Base-by-base conservation (phyloP, 352 stramenopile genomes). In the Globisporangium nagaii region DNA sequence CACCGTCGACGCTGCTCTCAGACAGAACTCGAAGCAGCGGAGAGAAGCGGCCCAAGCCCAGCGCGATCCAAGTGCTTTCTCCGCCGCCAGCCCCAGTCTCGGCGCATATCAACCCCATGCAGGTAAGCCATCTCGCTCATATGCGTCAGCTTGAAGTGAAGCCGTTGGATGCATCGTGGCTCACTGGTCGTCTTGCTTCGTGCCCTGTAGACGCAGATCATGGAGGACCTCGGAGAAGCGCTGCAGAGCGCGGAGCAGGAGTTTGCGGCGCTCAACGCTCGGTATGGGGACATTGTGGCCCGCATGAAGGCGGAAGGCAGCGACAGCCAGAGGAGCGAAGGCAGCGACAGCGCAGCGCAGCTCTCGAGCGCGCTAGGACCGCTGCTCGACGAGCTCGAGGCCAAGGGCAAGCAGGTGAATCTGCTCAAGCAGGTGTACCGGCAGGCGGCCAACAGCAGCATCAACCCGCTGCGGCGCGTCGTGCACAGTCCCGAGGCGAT, bases 321-420 rank as follows among this genome's bases (percentile, higher is more conserved):
- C 49, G 36, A 49, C 60, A 11, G 47, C 35, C 15, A 15, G 15
- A 46, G 20, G 7, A 30, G 11, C 12, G 11, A 30, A 4, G 46
- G 22, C 32, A 49, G 46, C 17, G 30, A 37, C 27, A 47, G 30
- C 35, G 43, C 67, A 27, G 37, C 55, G 0, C 63, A 86, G n/a
- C 54, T 84, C 8, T 79, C 75, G 15, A 69, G 65, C 45, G 62
- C 58, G 13, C 58, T 90, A 4, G 66, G 65, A 2, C 56, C 70
- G 11, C 56, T 86, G 45, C 55, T 88, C 19, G 74, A 88, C 42
- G 76, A 86, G 43, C 56, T 88, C 12, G 75, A 86, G 56, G 62
- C 68, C 35, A 86, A 90, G 58, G 70, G 66, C n/a, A 82, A 80
- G 36, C 72, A 90, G 43, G 55, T 90, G 12, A 75, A 87, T 39